phyloP scores from a whole-genome alignment of 2,329 filamentous ascomycete genomes.

The Zymoseptoria passerinii region DNA sequence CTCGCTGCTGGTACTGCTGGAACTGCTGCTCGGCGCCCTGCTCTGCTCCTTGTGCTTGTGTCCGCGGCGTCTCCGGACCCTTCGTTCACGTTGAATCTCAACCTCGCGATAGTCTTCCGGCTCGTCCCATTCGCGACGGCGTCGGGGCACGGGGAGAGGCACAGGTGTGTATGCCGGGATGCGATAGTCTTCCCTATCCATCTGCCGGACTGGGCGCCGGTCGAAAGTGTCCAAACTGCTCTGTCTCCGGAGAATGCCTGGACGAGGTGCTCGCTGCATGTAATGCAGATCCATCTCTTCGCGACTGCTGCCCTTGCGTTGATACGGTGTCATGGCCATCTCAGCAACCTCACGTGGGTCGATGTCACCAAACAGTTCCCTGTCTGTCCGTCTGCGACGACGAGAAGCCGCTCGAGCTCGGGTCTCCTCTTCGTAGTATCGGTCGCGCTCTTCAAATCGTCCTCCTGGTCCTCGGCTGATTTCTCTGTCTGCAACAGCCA shows the following conservation, averaged over 20 bases:
- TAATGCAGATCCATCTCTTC: slow-evolving; percentile 45
- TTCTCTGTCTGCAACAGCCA: slow-evolving; percentile 36
- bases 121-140: slow-evolving; percentile 56
- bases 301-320: slow-evolving; percentile 40
- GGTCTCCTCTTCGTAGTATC: slow-evolving; percentile 40
- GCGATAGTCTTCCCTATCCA: slow-evolving; percentile 54
- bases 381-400: slow-evolving; percentile 30
- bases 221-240: slow-evolving; percentile 89
- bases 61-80: slow-evolving; percentile 25
- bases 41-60: slow-evolving; percentile 15
- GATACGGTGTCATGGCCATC: slow-evolving; percentile 49
- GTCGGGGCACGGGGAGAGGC: slow-evolving; percentile 52
- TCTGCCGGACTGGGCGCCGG: slow-evolving; percentile 54
- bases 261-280: slow-evolving; percentile 47
- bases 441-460: slow-evolving; percentile 47
- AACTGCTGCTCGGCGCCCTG: slow-evolving; percentile 2
- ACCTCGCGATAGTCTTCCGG: slow-evolving; percentile 43
- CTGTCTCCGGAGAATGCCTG: slow-evolving; percentile 66
- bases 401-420: slow-evolving; percentile 17
- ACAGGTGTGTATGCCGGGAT: slow-evolving; percentile 60
- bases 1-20: background rate
- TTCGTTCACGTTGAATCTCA: slow-evolving; percentile 41
- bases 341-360: slow-evolving; percentile 40
- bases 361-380: slow-evolving; percentile 41
- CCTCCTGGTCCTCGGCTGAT: slow-evolving; percentile 24